Conservation (phyloP, 2,329 filamentous ascomycete species). For the Ophiosphaerella herpotricha region DNA sequence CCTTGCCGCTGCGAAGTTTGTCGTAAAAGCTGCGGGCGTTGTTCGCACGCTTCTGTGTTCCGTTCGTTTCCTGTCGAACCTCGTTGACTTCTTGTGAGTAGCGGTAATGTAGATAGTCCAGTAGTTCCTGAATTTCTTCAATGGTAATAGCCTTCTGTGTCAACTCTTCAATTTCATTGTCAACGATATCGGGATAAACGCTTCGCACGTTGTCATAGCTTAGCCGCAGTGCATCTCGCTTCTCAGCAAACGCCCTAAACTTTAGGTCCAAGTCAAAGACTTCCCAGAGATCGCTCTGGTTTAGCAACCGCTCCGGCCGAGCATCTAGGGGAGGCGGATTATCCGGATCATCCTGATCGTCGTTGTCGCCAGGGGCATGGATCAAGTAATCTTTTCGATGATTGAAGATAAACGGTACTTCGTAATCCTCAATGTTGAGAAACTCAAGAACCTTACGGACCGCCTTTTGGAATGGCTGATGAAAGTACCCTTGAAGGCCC, state of each 20-base stretch:
- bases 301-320: constrained; percentile 82
- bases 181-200: constrained; percentile 63
- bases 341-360: constrained; percentile 63
- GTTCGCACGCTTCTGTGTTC: constrained; percentile 79
- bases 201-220: constrained; percentile 74
- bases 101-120: constrained; percentile 95
- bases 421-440: constrained; percentile 90
- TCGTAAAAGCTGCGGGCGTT: constrained; percentile 81
- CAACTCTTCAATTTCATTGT: constrained; percentile 80
- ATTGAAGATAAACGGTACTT: constrained; percentile 97
- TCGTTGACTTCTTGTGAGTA: constrained; percentile 86
- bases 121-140: constrained; percentile 94
- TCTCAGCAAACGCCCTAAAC: constrained; percentile 89
- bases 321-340: constrained; percentile 76
- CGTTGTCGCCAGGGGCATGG: constrained; percentile 71
- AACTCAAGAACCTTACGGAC: constrained; percentile 93
- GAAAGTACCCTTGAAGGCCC: constrained; percentile 70
- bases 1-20: constrained; percentile 77
- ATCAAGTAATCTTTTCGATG: constrained; percentile 98
- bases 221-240: constrained; percentile 82
- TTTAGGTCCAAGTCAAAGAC: constrained; percentile 95
- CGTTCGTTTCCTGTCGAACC: constrained; percentile 67
- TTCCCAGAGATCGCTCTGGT: constrained; percentile 92
- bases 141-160: constrained; percentile 79
- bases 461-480: constrained; percentile 82